phyloP scores from a whole-genome alignment of 1,139 yeast species.

The Debaryomyces fabryi region DNA sequence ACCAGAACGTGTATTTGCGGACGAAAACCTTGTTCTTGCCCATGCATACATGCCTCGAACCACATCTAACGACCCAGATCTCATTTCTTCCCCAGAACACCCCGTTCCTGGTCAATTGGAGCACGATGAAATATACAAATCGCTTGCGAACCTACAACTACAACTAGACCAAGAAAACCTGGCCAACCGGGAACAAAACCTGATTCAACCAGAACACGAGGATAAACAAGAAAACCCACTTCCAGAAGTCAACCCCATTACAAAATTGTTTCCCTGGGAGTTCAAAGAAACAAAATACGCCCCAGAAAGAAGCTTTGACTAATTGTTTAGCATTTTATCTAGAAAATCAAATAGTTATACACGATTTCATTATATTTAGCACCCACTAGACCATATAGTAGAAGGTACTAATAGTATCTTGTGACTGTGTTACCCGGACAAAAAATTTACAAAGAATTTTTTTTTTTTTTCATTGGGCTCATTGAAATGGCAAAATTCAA shows the following conservation, averaged over 20 bases:
- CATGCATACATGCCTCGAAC: constrained; percentile 31
- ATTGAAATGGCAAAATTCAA: constrained; percentile 6
- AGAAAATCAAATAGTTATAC: not conserved
- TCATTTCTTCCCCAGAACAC: not conserved
- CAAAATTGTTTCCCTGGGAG: constrained; percentile 45
- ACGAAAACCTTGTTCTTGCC: constrained; percentile 9
- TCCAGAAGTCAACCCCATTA: constrained; percentile 9
- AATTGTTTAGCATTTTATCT: constrained; percentile 1
- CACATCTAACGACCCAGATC: constrained; percentile 11
- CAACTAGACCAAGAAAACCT: not conserved
- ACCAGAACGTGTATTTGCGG: constrained; percentile 39
- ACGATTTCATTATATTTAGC: not conserved
- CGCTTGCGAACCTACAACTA: not conserved
- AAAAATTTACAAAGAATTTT: constrained; percentile 16
- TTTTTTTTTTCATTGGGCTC: constrained; percentile 12
- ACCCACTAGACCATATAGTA: not conserved
- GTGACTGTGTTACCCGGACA: constrained; percentile 22
- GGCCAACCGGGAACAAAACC: not conserved
- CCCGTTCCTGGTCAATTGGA: not conserved
- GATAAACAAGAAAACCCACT: not conserved
- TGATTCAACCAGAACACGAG: not conserved
- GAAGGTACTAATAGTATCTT: not conserved
- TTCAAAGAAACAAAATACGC: constrained; percentile 18
- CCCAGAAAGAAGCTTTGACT: constrained; percentile 37
- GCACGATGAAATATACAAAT: not conserved